Conservation (phyloP, 2,329 filamentous ascomycete genomes). For the Fusarium sp. region DNA sequence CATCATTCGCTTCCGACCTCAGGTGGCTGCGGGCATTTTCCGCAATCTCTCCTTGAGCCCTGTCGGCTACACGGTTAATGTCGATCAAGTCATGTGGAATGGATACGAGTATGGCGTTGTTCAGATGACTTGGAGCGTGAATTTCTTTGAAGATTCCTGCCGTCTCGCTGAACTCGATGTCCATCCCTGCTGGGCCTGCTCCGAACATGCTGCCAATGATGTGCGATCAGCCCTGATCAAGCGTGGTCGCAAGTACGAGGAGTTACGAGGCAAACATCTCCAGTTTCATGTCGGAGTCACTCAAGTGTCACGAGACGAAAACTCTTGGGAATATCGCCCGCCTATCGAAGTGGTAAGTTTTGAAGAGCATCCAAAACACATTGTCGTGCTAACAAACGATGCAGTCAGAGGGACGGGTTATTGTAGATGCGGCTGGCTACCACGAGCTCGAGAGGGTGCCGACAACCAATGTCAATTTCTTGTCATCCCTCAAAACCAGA, state of each 20-base stretch:
- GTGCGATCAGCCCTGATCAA: neutral
- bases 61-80: neutral
- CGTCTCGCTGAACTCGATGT: neutral
- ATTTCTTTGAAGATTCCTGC: neutral
- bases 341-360: neutral
- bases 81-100: neutral
- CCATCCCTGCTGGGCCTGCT: neutral
- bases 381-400: neutral
- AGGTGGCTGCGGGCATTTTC: neutral
- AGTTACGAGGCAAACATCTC: neutral
- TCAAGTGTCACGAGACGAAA: neutral
- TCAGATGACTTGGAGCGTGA: no score
- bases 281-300: neutral
- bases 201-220: neutral
- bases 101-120: no score
- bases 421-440: neutral
- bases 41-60: neutral
- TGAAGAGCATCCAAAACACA: neutral
- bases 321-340: no score
- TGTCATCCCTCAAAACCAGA: neutral
- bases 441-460: neutral
- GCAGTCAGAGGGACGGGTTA: neutral
- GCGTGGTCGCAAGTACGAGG: slow-evolving; percentile 6
- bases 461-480: no score
- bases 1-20: neutral